phyloP scores from a whole-genome alignment of 768 basidiomycete genomes.

The Mycena vulgaris region DNA sequence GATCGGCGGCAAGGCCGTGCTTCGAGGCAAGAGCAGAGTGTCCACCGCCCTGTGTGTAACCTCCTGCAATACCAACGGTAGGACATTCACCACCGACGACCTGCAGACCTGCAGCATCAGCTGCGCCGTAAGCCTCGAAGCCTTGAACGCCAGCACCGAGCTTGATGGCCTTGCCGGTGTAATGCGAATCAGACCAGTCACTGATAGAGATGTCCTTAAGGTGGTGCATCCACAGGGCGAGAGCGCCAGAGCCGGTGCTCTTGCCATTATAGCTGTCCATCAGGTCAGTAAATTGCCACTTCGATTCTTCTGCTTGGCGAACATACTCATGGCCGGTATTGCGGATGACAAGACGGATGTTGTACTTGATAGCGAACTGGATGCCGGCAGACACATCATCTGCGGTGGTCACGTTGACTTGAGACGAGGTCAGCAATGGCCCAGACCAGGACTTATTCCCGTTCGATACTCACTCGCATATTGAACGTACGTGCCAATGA shows the following conservation, averaged over 20 bases:
- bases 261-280: conserved; percentile 22
- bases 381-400: conserved; percentile 14
- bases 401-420: conserved; percentile 5
- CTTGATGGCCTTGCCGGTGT: conserved; percentile 25
- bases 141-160: conserved; percentile 24
- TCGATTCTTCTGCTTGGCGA: conserved; percentile 10
- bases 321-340: conserved; percentile 33
- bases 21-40: conserved; percentile 33
- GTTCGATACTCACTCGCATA: conserved; percentile 22
- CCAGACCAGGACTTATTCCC: conserved; percentile 20
- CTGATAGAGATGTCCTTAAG: conserved; percentile 12
- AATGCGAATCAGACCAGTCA: conserved; percentile 6
- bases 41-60: conserved; percentile 45
- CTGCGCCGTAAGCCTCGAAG: not conserved
- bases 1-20: conserved; percentile 35
- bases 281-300: conserved; percentile 15
- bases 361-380: conserved; percentile 16
- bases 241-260: conserved; percentile 19
- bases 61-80: conserved; percentile 51
- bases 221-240: conserved; percentile 24
- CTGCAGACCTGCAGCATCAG: conserved; percentile 9
- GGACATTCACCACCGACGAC: conserved; percentile 27
- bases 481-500: conserved; percentile 10
- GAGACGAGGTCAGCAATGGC: conserved; percentile 16
- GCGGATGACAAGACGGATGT: conserved; percentile 24